Conservation (phyloP, 805 yeast species). For the Metschnikowia anglica region DNA sequence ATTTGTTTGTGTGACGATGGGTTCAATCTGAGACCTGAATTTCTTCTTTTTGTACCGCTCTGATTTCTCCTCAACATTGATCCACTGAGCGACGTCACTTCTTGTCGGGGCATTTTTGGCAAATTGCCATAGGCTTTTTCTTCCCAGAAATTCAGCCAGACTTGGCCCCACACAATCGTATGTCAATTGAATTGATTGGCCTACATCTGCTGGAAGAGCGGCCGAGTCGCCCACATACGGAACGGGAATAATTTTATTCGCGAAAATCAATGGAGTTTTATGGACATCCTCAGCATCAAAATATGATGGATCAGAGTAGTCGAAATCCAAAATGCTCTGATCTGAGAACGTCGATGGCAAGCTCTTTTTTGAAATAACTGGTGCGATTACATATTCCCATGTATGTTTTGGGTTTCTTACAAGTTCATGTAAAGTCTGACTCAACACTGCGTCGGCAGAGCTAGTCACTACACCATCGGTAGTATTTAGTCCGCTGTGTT, state of each 20-base stretch:
- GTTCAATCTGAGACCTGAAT: slow-evolving; percentile 52
- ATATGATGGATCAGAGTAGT: slow-evolving; percentile 65
- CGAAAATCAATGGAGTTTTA: slow-evolving; percentile 58
- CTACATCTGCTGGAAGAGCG: not conserved
- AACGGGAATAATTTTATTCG: slow-evolving; percentile 60
- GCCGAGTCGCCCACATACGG: slow-evolving; percentile 19
- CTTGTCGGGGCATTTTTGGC: slow-evolving; percentile 48
- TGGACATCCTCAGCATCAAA: slow-evolving; percentile 52
- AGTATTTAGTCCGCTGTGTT: slow-evolving; percentile 2
- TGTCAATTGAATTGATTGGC: not conserved
- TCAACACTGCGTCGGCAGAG: slow-evolving; percentile 5
- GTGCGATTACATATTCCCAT: slow-evolving; percentile 27
- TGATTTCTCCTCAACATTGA: slow-evolving; percentile 17
- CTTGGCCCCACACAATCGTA: slow-evolving; percentile 1
- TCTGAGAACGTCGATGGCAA: slow-evolving; percentile 37
- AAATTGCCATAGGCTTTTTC: slow-evolving; percentile 45
- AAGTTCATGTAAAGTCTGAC: slow-evolving; percentile 13
- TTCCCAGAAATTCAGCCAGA: not conserved
- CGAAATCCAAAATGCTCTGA: slow-evolving; percentile 48
- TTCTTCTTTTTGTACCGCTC: slow-evolving; percentile 15
- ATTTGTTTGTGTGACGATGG: slow-evolving; percentile 41
- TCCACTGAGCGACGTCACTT: slow-evolving; percentile 38
- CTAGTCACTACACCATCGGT: not conserved
- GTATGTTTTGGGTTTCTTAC: slow-evolving; percentile 12
- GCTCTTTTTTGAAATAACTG: slow-evolving; percentile 16